phyloP scores from a whole-genome alignment of 2,329 filamentous ascomycete species.

The Pseudogymnoascus sp. region DNA sequence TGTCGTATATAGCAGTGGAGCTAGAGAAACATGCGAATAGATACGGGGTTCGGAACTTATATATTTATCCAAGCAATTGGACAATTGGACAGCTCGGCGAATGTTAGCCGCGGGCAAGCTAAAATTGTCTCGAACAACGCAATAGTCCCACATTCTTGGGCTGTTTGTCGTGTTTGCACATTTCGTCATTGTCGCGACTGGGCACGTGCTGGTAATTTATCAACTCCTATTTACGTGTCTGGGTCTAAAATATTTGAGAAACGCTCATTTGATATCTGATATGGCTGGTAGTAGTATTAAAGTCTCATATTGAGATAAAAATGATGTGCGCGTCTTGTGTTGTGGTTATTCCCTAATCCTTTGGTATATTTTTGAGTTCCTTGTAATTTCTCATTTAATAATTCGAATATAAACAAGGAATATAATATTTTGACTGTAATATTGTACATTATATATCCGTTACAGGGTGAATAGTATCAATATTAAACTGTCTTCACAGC shows the following conservation, averaged over 20 bases:
- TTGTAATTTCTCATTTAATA: not conserved
- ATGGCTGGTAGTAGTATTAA: not conserved
- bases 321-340: not conserved
- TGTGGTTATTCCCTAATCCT: not conserved
- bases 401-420: not conserved
- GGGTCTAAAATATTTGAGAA: not conserved
- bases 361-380: not conserved
- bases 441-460: not conserved
- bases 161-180: conserved; percentile 1
- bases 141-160: conserved; percentile 19
- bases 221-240: not conserved
- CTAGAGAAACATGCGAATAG: not conserved
- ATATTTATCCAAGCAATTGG: not conserved
- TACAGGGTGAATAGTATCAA: not conserved
- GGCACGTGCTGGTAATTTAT: not conserved
- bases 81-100: not conserved
- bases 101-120: not conserved
- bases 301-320: not conserved
- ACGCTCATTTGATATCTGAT: not conserved
- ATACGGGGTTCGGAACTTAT: not conserved
- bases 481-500: conserved; percentile 10
- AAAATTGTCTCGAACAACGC: conserved; percentile 35
- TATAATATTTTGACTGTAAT: not conserved
- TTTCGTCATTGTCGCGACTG: not conserved
- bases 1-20: not conserved